These are phyloP conservation scores for Earliella scabrosa DNA, from an alignment of 1,284 basidiomycete species.

Conservation along the genomic window DNA sequence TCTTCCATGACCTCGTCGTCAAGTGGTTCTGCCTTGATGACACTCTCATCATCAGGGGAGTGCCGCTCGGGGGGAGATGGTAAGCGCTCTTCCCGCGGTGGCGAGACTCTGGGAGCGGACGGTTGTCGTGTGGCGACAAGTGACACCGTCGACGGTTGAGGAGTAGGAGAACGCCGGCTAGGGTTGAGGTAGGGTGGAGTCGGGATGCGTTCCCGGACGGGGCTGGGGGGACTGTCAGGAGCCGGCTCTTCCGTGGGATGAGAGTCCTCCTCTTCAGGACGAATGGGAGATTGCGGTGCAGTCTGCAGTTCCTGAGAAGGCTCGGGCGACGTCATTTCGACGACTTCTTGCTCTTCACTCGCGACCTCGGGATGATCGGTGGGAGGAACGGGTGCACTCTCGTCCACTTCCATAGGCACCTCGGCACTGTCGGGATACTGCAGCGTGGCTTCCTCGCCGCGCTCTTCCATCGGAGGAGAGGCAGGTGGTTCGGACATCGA, in stretches of 20 bases:
- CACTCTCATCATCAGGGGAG: neutral
- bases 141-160: constrained; percentile 9
- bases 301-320: constrained; percentile 1
- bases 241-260: neutral
- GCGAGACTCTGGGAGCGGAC: constrained; percentile 7
- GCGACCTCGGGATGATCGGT: neutral
- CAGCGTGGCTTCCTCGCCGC: constrained; percentile 4
- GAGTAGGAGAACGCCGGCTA: constrained; percentile 5
- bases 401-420: constrained; percentile 26
- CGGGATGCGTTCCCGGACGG: neutral
- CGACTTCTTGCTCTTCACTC: neutral
- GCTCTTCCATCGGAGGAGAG: constrained; percentile 16
- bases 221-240: constrained; percentile 1
- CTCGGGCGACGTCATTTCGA: constrained; percentile 6
- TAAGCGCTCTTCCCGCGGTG: constrained; percentile 11
- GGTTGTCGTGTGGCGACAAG: constrained; percentile 8
- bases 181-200: neutral
- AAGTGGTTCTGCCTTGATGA: constrained; percentile 19
- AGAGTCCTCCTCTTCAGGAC: neutral
- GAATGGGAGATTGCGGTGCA: neutral
- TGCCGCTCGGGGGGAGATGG: neutral
- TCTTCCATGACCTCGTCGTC: constrained; percentile 21
- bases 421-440: neutral
- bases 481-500: constrained; percentile 28
- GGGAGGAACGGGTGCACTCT: constrained; percentile 1